Percentiles rank a stretch among this genome's conserved stretches.
phyloP scores from a whole-genome alignment of 2,329 filamentous ascomycete species.

The Aspergillus pseudoviridinutans region DNA sequence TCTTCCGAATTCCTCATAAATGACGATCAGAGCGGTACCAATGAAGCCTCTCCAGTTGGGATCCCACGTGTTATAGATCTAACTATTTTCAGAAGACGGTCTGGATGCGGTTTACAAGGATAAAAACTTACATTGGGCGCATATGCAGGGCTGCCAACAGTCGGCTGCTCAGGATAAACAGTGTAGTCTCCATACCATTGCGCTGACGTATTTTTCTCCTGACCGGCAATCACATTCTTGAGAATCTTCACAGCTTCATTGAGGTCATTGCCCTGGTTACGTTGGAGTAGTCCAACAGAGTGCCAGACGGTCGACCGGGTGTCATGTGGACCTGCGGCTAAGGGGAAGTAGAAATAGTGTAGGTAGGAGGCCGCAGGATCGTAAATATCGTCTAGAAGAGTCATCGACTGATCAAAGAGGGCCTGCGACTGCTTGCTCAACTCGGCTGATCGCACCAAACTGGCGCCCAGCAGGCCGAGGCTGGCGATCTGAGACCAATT shows the following conservation, averaged over 20 bases:
- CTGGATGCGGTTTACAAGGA: too few relatives aligned
- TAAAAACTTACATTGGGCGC: conserved; percentile 25
- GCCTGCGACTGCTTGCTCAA: conserved; percentile 28
- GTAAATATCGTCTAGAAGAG: conserved; percentile 54
- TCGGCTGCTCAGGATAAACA: conserved; percentile 47
- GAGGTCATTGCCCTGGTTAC: conserved; percentile 50
- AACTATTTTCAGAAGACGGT: neutral
- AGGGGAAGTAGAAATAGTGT: conserved; percentile 43
- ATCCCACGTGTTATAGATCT: conserved; percentile 57
- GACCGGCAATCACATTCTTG: conserved; percentile 39
- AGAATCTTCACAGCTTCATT: conserved; percentile 53
- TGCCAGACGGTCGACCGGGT: conserved; percentile 59
- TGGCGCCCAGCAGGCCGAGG: conserved; percentile 1
- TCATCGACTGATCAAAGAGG: conserved; percentile 51
- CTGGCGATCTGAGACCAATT: neutral
- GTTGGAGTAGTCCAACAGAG: conserved; percentile 54
- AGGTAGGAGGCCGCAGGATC: conserved; percentile 52
- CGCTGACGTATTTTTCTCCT: conserved; percentile 45
- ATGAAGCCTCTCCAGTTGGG: conserved; percentile 64
- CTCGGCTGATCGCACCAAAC: neutral
- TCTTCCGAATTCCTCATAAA: conserved; percentile 54
- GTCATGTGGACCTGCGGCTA: conserved; percentile 46
- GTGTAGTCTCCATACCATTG: conserved; percentile 52
- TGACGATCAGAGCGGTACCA: conserved; percentile 56
- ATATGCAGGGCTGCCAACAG: conserved; percentile 50